Conservation (phyloP, 2,329 filamentous ascomycete species). For the Cladobotryum protrusum region DNA sequence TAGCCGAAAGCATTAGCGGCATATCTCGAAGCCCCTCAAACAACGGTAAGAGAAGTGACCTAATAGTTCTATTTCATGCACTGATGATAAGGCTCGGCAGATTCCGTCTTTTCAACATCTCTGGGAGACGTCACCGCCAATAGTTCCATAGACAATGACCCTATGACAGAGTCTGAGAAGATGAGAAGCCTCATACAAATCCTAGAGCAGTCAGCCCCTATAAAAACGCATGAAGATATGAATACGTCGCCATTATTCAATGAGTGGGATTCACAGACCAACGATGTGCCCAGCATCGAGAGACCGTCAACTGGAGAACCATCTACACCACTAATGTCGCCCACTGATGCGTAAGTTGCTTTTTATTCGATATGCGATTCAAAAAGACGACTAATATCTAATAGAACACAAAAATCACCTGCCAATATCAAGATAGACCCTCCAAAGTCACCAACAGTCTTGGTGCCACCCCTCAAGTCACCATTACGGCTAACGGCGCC, state of each 20-base stretch:
- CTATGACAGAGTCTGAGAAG: constrained; percentile 9
- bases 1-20: background rate
- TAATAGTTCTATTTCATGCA: no score
- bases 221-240: background rate
- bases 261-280: no score
- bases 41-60: background rate
- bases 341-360: constrained; percentile 23
- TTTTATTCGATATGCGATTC: background rate
- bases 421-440: background rate
- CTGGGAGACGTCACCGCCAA: background rate
- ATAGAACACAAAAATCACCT: background rate
- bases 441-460: background rate
- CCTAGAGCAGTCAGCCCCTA: constrained; percentile 2
- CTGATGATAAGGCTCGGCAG: background rate
- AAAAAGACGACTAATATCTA: background rate
- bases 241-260: background rate
- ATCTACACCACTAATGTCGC: constrained; percentile 23
- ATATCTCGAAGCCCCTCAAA: background rate
- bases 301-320: constrained; percentile 14
- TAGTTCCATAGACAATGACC: constrained; percentile 1
- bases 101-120: background rate
- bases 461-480: constrained; percentile 12
- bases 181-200: constrained; percentile 10
- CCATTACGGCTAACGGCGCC: constrained; percentile 3
- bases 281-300: background rate